phyloP scores from a whole-genome alignment of 768 basidiomycete genomes.

The Lactarius vividus region DNA sequence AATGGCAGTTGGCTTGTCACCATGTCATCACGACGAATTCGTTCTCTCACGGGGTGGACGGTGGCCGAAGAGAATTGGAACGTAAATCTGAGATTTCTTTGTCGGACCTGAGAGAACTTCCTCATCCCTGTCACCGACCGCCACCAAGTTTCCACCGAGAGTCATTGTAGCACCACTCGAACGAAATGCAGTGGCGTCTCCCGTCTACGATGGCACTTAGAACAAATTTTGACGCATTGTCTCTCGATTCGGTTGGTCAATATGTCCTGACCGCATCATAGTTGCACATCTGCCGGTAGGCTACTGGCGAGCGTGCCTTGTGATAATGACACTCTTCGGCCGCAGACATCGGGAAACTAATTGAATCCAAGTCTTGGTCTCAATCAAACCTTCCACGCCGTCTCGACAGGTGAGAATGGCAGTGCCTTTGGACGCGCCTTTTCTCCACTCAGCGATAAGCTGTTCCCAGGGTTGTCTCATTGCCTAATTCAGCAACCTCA shows the following conservation, averaged over 20 bases:
- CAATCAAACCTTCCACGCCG: conserved; percentile 1
- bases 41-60: neutral
- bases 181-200: neutral
- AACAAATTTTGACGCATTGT: neutral
- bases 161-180: neutral
- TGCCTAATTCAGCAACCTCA: neutral
- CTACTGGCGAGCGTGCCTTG: neutral
- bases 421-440: neutral
- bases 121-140: neutral
- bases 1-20: neutral
- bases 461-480: neutral
- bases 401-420: neutral
- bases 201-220: neutral
- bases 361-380: neutral
- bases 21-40: too few relatives aligned
- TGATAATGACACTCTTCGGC: neutral
- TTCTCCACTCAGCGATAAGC: conserved; percentile 4
- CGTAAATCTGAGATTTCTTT: conserved; percentile 2
- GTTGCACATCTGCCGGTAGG: neutral
- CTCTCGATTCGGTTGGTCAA: neutral
- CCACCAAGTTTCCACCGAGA: neutral
- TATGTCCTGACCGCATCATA: neutral
- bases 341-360: conserved; percentile 4
- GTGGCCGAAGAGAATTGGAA: neutral
- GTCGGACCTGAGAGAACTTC: neutral